Percentiles rank a stretch among this genome's conserved stretches.
Conservation (phyloP, 2,329 filamentous ascomycete genomes). For the Aureobasidium vineae region DNA sequence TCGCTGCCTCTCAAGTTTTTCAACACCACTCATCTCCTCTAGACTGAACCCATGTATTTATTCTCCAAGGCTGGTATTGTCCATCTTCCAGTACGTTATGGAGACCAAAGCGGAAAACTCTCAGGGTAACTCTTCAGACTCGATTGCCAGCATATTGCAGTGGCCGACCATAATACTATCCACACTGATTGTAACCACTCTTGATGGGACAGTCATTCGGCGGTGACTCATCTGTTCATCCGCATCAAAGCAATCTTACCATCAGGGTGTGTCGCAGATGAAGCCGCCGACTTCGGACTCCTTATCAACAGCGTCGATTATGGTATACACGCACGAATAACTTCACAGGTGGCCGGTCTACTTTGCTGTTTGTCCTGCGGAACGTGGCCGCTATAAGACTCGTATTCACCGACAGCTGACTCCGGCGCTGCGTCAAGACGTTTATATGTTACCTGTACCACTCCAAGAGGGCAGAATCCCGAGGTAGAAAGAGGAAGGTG, state of each 20-base stretch:
- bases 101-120: not conserved
- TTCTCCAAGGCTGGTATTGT: not conserved
- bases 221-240: not conserved
- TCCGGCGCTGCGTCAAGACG: not conserved
- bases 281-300: not conserved
- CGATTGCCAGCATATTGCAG: not conserved
- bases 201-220: not conserved
- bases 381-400: not conserved
- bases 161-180: not conserved
- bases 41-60: not conserved
- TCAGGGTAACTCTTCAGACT: not conserved
- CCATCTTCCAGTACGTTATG: not conserved
- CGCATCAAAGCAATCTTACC: not conserved
- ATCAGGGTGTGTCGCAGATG: not conserved
- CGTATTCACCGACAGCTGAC: slow-evolving; percentile 9
- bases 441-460: not conserved
- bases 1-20: not conserved
- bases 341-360: not conserved
- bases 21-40: not conserved
- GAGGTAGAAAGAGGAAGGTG: slow-evolving; percentile 18
- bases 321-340: not conserved
- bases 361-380: not conserved
- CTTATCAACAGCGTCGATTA: not conserved
- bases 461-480: not conserved
- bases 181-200: not conserved